Base-by-base conservation (phyloP, 768 basidiomycete species). In the Lactarius tabidus region DNA sequence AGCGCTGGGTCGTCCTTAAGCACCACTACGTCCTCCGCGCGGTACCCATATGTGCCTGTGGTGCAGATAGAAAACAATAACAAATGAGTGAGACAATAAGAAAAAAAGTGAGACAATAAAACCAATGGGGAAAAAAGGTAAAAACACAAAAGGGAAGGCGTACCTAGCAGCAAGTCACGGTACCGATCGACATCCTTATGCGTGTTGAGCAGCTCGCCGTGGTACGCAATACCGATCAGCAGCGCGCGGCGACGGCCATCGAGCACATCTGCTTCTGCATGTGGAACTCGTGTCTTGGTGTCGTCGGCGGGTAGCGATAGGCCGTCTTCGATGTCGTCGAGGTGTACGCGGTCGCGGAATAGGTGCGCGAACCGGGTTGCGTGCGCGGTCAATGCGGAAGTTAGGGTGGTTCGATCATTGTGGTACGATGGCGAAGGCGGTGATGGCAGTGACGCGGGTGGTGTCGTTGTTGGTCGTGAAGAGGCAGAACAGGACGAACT, bases 161-260 rank as follows among this genome's bases (percentile, higher is more conserved):
- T 51, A 66, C 65, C 65, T 6, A 66, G 60, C 35, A 55, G 63
- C 41, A 67, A 60, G 35, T 35, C 56, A 29, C 58, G 58, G 39
- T 62, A 70, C 48, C 61, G 59, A 51, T 61, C 61, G 2, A 70
- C 65, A 36, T 70, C 70, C 39, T 64, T 36, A 52, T 70, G 70
- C 1, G 70, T 60, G n/a, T 59, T 64, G 56, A 52, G 54, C 45
- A 70, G 69, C 62, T 60, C 57, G n/a, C 58, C 62, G 41, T 38
- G 41, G 53, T 70, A 70, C 10, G 59, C 33, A 31, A 70, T 70
- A 60, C 68, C 68, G 52, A 70, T 56, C 53, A 70, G 69, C 35
- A 70, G 60, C 29, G 70, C 70, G 33, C 66, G 66, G 0, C 58
- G 53, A 18, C 60, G 56, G 14, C 38, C 48, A 57, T 59, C 26